Evolutionary conservation across 1,284 basidiomycete genomes (phyloP).

Genomic region (Xerocomus amazonicus): DNA sequence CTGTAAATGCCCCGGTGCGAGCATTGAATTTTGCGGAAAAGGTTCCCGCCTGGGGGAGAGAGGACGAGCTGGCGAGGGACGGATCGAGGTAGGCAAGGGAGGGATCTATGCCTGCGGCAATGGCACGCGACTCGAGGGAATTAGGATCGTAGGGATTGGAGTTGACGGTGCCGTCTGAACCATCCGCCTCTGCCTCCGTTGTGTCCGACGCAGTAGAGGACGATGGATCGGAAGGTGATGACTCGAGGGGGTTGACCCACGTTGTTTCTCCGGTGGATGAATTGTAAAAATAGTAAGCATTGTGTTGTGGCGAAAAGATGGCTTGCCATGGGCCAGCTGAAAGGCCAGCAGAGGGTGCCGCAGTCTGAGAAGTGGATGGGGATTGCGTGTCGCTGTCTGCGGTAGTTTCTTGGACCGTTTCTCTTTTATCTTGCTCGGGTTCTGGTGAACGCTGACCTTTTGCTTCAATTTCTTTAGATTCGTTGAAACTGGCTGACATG

Average conservation of each 20-base stretch:
- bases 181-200: constrained; percentile 1
- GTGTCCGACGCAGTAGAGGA: constrained; percentile 11
- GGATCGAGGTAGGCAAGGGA: constrained; percentile 81
- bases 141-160: constrained; percentile 31
- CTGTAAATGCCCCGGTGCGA: constrained; percentile 76
- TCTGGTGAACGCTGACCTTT: constrained; percentile 4
- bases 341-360: constrained; percentile 17
- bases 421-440: background rate
- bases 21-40: constrained; percentile 81
- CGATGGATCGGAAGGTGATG: constrained; percentile 27
- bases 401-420: constrained; percentile 4
- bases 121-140: constrained; percentile 58
- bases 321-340: constrained; percentile 70
- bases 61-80: constrained; percentile 44
- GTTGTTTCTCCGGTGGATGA: constrained; percentile 76
- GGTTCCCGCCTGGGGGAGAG: constrained; percentile 41
- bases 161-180: constrained; percentile 1
- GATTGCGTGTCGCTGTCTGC: constrained; percentile 3
- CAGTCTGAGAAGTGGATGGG: constrained; percentile 9
- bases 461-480: constrained; percentile 4
- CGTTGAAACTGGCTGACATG: constrained; percentile 15
- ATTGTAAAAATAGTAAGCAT: constrained; percentile 90
- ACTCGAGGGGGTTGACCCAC: constrained; percentile 79
- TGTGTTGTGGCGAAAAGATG: constrained; percentile 77
- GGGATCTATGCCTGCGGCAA: constrained; percentile 81